These are phyloP conservation scores for Erigeron canadensis DNA, from an alignment of 129 eudicot species.

Conservation along the genomic window DNA sequence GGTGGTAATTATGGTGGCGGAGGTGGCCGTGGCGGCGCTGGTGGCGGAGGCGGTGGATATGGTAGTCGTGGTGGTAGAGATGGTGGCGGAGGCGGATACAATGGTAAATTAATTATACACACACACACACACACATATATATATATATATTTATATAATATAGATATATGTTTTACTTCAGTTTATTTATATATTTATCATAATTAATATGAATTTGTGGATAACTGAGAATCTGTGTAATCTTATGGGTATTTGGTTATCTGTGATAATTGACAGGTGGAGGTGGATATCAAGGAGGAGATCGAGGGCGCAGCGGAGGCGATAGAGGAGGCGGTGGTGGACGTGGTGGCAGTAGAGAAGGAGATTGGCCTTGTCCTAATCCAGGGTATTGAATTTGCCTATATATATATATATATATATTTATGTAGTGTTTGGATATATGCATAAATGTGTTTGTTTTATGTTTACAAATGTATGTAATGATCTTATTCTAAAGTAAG, in stretches of 20 bases:
- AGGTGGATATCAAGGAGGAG: constrained; percentile 89
- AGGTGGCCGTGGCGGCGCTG: constrained; percentile 32
- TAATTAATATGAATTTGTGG: constrained; percentile 1
- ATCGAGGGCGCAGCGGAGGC: constrained; percentile 53
- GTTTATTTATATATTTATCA: not conserved
- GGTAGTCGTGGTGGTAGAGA: constrained; percentile 49
- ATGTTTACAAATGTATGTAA: not conserved
- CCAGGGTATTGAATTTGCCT: constrained; percentile 48
- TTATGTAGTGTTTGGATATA: not conserved
- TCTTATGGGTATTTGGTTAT: not conserved
- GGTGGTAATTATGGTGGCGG: constrained; percentile 47
- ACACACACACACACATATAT: no score
- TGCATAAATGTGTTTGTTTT: not conserved
- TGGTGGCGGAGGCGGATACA: constrained; percentile 59
- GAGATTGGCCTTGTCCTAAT: constrained; percentile 99
- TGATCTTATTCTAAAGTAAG: not conserved
- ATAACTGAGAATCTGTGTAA: no score
- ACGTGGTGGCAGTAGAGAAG: constrained; percentile 93
- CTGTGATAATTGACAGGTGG: constrained; percentile 41
- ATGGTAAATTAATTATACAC: constrained; percentile 43
- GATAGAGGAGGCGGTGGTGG: constrained; percentile 77
- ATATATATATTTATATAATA: no score
- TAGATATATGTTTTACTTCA: no score
- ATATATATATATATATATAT: constrained; percentile 15
- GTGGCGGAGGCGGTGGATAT: constrained; percentile 38